Evolutionary conservation across 345 rosid genomes (phyloP).

Genomic region (Schrenkiella parvula): DNA sequence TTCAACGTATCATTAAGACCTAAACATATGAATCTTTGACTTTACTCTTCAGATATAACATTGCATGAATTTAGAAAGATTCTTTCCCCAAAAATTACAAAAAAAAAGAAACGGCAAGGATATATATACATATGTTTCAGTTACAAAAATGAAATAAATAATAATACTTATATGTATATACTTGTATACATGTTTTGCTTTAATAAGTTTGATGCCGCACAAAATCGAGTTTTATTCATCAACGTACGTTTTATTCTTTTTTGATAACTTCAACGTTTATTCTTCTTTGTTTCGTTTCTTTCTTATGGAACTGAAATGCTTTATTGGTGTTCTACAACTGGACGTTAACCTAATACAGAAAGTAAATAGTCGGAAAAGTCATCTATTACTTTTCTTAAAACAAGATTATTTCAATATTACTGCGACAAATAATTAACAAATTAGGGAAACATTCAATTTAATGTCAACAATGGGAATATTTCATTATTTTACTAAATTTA

Average conservation of each 20-base stretch:
- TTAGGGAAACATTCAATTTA: not conserved
- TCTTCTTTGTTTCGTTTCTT: not conserved
- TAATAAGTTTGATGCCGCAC: not conserved
- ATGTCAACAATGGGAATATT: not conserved
- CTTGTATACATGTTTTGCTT: not conserved
- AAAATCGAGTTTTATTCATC: not conserved
- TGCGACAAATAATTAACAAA: not conserved
- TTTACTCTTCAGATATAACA: slow-evolving; percentile 10
- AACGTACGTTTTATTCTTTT: not conserved
- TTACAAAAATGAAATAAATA: no score
- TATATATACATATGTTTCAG: no score
- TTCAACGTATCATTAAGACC: slow-evolving; percentile 10
- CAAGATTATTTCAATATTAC: not conserved
- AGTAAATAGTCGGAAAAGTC: not conserved
- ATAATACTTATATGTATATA: no score
- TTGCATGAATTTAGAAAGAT: not conserved
- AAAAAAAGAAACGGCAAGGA: no score
- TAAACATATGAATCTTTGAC: slow-evolving; percentile 27
- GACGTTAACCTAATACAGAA: slow-evolving; percentile 3
- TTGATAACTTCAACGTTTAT: not conserved
- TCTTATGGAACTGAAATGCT: not conserved
- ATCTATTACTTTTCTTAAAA: not conserved
- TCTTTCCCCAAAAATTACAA: not conserved
- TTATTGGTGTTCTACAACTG: not conserved
- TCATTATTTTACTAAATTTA: not conserved